Evolutionary conservation across 805 yeast genomes (phyloP).

Genomic region (Nakazawaea peltata): DNA sequence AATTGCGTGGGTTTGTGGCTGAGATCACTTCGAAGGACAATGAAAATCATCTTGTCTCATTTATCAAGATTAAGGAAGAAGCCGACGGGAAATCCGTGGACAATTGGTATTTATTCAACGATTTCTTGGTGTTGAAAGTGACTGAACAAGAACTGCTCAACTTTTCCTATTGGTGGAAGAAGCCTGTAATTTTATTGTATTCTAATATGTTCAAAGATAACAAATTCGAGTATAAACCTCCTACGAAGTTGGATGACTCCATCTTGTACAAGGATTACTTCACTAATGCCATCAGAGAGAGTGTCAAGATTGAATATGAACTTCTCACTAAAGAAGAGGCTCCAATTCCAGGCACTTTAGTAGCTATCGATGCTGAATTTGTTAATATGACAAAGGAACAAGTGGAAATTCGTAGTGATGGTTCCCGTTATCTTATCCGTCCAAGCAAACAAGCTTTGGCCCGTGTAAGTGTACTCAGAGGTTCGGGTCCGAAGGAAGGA

Average conservation of each 20-base stretch:
- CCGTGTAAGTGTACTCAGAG: constrained; percentile 78
- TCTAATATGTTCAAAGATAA: constrained; percentile 36
- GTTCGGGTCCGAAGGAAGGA: constrained; percentile 59
- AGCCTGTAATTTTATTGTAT: constrained; percentile 66
- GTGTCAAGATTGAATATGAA: constrained; percentile 53
- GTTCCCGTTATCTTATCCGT: constrained; percentile 56
- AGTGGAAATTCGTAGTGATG: constrained; percentile 68
- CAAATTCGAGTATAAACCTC: constrained; percentile 44
- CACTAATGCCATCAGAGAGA: constrained; percentile 57
- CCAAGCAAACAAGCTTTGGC: constrained; percentile 80
- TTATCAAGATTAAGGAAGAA: constrained; percentile 35
- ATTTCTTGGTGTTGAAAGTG: constrained; percentile 75
- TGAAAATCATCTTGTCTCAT: constrained; percentile 56
- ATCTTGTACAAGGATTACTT: constrained; percentile 71
- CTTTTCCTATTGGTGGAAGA: constrained; percentile 71
- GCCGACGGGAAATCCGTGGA: constrained; percentile 15
- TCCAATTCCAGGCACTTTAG: constrained; percentile 65
- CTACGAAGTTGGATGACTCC: constrained; percentile 43
- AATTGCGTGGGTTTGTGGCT: constrained; percentile 62
- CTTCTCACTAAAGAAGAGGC: constrained; percentile 62
- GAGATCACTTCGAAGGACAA: constrained; percentile 51
- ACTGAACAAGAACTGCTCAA: constrained; percentile 74
- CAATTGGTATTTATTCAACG: constrained; percentile 82
- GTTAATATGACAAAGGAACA: constrained; percentile 75
- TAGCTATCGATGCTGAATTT: constrained; percentile 97